A percentile compares a stretch with the other conserved stretches of the same genome.
These are phyloP conservation scores for Myriosclerotinia curreyana DNA, from an alignment of 2,329 filamentous ascomycete species.

Conservation along the genomic window DNA sequence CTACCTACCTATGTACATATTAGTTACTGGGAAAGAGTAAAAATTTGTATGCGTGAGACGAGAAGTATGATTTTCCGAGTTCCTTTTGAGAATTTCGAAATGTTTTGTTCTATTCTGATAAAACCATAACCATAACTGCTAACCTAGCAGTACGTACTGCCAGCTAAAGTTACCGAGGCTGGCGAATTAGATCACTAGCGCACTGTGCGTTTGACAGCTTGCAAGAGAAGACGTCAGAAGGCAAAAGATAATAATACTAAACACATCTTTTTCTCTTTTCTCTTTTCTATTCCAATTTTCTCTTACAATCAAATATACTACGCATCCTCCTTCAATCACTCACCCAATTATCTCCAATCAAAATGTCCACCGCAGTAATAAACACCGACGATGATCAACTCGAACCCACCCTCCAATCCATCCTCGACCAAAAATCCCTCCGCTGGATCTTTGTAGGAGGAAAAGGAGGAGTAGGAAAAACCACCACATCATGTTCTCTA, in stretches of 20 bases:
- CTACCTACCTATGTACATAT: no score
- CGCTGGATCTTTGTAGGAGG: slow-evolving; percentile 99
- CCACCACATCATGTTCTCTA: slow-evolving; percentile 97
- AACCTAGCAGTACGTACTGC: no score
- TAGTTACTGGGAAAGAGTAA: no score
- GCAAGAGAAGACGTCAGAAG: slow-evolving; percentile 25
- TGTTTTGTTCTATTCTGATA: neutral
- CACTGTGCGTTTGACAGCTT: slow-evolving; percentile 33
- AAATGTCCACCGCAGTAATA: slow-evolving; percentile 46
- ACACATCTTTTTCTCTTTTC: neutral
- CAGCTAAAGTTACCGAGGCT: neutral
- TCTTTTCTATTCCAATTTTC: neutral
- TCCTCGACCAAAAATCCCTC: slow-evolving; percentile 90
- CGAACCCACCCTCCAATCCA: slow-evolving; percentile 89
- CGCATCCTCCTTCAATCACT: neutral
- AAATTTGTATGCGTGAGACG: neutral
- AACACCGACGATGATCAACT: slow-evolving; percentile 69
- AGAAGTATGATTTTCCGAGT: neutral
- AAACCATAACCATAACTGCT: no score
- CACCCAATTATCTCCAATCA: neutral
- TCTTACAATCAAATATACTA: neutral
- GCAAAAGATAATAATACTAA: no score
- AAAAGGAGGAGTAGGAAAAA: slow-evolving; percentile 98
- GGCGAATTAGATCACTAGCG: slow-evolving; percentile 23
- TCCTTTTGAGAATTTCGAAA: neutral